Conservation (phyloP, 1,284 basidiomycete species). For the Singerocomus inundabilis region DNA sequence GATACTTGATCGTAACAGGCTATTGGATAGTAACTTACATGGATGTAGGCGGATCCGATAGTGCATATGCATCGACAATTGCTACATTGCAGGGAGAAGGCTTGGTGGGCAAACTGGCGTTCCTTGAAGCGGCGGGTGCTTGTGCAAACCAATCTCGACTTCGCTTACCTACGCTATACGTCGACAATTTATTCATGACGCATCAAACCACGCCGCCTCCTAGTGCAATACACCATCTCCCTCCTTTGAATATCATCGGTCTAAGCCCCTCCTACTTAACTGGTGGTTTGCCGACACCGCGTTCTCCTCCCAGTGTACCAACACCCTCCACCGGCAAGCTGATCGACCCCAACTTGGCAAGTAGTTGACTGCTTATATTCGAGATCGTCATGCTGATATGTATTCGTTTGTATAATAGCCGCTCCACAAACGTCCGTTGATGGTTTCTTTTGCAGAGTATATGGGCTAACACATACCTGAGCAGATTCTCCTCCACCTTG, state of each 20-base stretch:
- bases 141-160: conserved; percentile 49
- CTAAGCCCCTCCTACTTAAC: conserved; percentile 40
- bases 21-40: conserved; percentile 9
- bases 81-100: conserved; percentile 57
- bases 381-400: conserved; percentile 14
- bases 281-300: conserved; percentile 56
- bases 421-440: conserved; percentile 48
- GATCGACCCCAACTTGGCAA: conserved; percentile 55
- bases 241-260: conserved; percentile 43
- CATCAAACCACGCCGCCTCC: conserved; percentile 43
- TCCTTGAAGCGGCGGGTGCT: conserved; percentile 51
- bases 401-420: conserved; percentile 35
- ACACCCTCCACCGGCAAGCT: conserved; percentile 39
- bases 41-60: conserved; percentile 41
- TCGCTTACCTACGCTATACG: conserved; percentile 50
- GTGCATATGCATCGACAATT: conserved; percentile 47
- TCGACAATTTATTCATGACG: conserved; percentile 65
- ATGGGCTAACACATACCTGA: conserved; percentile 14
- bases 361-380: conserved; percentile 18
- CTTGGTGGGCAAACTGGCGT: conserved; percentile 63
- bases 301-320: conserved; percentile 41
- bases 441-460: background rate
- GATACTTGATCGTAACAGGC: conserved; percentile 9
- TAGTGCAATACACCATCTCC: conserved; percentile 36
- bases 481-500: conserved; percentile 63